phyloP scores from a whole-genome alignment of 1,284 basidiomycete species.

The Ganoderma lucidum region DNA sequence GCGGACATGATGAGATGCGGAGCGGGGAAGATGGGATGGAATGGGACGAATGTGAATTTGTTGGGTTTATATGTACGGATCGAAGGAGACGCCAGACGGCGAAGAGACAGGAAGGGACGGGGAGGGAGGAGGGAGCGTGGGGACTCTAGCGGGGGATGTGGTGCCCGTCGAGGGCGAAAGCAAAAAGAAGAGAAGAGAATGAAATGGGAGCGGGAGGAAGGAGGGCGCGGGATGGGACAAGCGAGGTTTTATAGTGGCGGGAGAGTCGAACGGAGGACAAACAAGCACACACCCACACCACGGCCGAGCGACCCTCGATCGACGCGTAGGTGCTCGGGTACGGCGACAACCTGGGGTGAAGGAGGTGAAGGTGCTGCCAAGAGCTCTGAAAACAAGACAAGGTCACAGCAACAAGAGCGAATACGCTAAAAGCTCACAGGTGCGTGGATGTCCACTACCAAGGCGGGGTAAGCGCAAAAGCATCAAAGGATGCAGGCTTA shows the following conservation, averaged over 20 bases:
- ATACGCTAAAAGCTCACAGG: slow-evolving; percentile 2
- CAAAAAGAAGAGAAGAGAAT: slow-evolving; percentile 33
- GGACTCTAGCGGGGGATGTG: slow-evolving; percentile 35
- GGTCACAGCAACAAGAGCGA: slow-evolving; percentile 3
- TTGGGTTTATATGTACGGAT: slow-evolving; percentile 11
- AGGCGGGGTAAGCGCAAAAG: slow-evolving; percentile 4
- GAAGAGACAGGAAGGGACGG: slow-evolving; percentile 6
- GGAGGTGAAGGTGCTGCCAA: slow-evolving; percentile 20
- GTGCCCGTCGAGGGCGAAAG: slow-evolving; percentile 41
- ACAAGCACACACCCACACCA: slow-evolving; percentile 35
- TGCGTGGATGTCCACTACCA: neutral
- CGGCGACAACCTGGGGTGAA: slow-evolving; percentile 13
- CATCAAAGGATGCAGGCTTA: neutral
- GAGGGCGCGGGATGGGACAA: slow-evolving; percentile 12
- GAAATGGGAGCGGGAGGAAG: slow-evolving; percentile 29
- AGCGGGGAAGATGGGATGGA: slow-evolving; percentile 7
- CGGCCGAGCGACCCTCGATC: slow-evolving; percentile 23
- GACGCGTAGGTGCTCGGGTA: slow-evolving; percentile 17
- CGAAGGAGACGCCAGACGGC: slow-evolving; percentile 5
- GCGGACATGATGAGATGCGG: slow-evolving; percentile 32
- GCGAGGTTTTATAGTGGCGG: slow-evolving; percentile 29
- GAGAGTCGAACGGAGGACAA: slow-evolving; percentile 32
- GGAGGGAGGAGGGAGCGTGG: slow-evolving; percentile 33
- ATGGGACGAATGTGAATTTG: slow-evolving; percentile 13
- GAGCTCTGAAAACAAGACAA: slow-evolving; percentile 3